phyloP scores from a whole-genome alignment of 371 early-diverging fungal genomes.

The Mucor ambiguus region DNA sequence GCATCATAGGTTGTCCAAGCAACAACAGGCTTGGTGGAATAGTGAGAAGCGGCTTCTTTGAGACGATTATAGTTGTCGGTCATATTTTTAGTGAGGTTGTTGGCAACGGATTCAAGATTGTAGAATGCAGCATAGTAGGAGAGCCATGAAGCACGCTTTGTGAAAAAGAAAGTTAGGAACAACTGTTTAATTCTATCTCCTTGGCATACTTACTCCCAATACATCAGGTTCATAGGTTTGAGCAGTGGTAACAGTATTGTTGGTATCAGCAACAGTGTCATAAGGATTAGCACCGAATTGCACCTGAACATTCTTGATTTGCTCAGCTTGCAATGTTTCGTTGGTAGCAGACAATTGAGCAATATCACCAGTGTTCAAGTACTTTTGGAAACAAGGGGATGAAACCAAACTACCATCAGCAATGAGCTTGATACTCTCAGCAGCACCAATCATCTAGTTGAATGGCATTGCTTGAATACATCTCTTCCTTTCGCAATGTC shows the following conservation, averaged over 20 bases:
- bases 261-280: constrained; percentile 13
- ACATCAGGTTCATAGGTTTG: constrained; percentile 49
- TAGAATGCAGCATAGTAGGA: constrained; percentile 78
- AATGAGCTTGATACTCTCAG: constrained; percentile 53
- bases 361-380: constrained; percentile 34
- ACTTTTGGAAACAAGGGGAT: constrained; percentile 70
- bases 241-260: constrained; percentile 35
- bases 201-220: constrained; percentile 55
- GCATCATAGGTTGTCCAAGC: constrained; percentile 72
- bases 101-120: constrained; percentile 68
- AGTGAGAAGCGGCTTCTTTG: constrained; percentile 51
- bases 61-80: constrained; percentile 71
- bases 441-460: constrained; percentile 63
- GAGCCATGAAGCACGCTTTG: constrained; percentile 72
- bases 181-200: neutral
- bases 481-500: neutral
- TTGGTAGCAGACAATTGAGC: constrained; percentile 41
- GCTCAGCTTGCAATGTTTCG: constrained; percentile 41
- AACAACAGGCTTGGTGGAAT: constrained; percentile 58
- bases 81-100: constrained; percentile 54
- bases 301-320: constrained; percentile 44
- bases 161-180: neutral
- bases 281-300: constrained; percentile 42
- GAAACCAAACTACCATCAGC: constrained; percentile 60
- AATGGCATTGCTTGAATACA: neutral